These are phyloP conservation scores for Daldinia concentrica DNA, from an alignment of 495 filamentous ascomycete genomes.

Conservation along the genomic window DNA sequence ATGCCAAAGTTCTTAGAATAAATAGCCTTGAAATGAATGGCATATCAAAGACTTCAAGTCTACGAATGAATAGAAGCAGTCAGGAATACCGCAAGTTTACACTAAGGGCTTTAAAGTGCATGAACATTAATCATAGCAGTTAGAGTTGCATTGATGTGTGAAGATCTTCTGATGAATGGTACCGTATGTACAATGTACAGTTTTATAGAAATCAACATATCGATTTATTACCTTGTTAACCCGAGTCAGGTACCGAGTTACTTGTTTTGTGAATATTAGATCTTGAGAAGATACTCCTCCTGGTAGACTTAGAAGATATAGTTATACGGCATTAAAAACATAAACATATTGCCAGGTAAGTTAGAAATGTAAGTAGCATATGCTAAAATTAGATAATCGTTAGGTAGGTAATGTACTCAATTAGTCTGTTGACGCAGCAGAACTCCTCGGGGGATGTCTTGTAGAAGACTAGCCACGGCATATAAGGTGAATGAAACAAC, in stretches of 20 bases:
- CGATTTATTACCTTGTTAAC: neutral
- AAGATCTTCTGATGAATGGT: slow-evolving; percentile 16
- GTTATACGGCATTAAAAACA: neutral
- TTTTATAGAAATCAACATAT: neutral
- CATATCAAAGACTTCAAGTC: neutral
- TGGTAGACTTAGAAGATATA: neutral
- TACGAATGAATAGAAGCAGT: neutral
- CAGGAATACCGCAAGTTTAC: neutral
- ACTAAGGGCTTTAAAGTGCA: neutral
- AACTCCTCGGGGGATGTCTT: slow-evolving; percentile 24
- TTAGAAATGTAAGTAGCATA: neutral
- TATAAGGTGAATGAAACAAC: neutral
- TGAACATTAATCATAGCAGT: slow-evolving; percentile 6
- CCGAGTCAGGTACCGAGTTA: too few relatives aligned
- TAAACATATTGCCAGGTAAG: neutral
- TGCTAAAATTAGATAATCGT: neutral
- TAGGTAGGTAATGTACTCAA: neutral
- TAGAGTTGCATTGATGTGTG: slow-evolving; percentile 12
- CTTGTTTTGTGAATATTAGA: too few relatives aligned
- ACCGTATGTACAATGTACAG: neutral
- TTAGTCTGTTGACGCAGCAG: slow-evolving; percentile 15
- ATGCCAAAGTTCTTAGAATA: neutral
- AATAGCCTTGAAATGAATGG: neutral
- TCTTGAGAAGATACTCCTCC: too few relatives aligned
- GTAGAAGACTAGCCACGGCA: slow-evolving; percentile 9